Conservation (phyloP, 148 eudicot species). For the Rhododendron ferrugineum region DNA sequence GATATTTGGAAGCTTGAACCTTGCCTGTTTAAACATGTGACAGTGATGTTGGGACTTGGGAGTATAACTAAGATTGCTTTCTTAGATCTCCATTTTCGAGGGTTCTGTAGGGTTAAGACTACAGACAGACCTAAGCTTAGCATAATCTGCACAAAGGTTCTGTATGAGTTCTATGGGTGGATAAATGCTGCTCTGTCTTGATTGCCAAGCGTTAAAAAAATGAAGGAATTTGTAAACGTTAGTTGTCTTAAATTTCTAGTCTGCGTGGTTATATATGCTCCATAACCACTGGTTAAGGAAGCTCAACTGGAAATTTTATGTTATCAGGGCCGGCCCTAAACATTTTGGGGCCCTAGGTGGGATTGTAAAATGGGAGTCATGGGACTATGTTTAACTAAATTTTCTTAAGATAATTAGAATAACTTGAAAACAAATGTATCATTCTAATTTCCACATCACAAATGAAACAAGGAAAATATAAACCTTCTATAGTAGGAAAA, state of each 20-base stretch:
- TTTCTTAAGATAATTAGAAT: not conserved
- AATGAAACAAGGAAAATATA: not conserved
- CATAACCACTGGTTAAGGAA: not conserved
- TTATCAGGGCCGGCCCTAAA: not conserved
- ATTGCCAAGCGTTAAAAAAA: not conserved
- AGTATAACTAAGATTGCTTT: not conserved
- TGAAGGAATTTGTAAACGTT: not conserved
- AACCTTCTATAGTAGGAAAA: not conserved
- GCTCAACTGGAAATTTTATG: not conserved
- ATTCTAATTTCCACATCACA: not conserved
- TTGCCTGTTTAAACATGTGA: not conserved
- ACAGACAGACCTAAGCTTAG: not conserved
- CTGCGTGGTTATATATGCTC: not conserved
- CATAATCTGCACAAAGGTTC: not conserved
- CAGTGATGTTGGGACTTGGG: not conserved
- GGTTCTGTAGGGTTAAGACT: not conserved
- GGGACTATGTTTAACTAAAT: not conserved
- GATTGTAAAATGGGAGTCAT: not conserved
- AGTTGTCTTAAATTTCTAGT: not conserved
- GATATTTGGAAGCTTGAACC: not conserved
- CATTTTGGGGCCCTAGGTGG: not conserved
- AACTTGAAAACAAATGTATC: not conserved
- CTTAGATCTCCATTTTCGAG: not conserved
- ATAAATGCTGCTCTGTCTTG: not conserved
- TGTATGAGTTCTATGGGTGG: not conserved